Conservation (phyloP, 2,329 filamentous ascomycete genomes). For the Aureobasidium melanogenum region DNA sequence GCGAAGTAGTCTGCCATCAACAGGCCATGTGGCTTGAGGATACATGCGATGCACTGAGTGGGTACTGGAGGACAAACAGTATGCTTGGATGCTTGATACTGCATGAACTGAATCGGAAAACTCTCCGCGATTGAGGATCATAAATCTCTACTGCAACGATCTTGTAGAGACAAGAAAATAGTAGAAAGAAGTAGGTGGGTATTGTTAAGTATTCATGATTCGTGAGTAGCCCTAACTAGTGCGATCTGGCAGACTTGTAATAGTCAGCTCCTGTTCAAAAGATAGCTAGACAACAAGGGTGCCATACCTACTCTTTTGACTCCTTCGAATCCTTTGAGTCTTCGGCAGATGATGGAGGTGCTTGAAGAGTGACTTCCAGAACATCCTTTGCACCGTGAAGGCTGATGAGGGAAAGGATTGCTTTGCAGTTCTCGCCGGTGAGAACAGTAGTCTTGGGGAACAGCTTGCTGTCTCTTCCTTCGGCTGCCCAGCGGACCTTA, state of each 20-base stretch:
- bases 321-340: conserved; percentile 13
- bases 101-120: neutral
- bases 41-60: neutral
- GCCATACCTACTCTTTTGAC: conserved; percentile 15
- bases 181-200: neutral
- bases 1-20: neutral
- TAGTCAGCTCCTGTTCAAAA: neutral
- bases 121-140: neutral
- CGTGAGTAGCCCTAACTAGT: conserved; percentile 12
- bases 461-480: conserved; percentile 24
- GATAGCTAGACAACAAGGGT: neutral
- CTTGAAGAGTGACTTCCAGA: conserved; percentile 25
- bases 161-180: neutral
- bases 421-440: conserved; percentile 26
- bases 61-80: neutral
- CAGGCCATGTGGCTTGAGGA: neutral
- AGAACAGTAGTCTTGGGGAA: conserved; percentile 27
- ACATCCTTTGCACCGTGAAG: conserved; percentile 26
- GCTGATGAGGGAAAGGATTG: conserved; percentile 25
- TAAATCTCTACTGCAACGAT: neutral
- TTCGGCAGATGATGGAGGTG: neutral
- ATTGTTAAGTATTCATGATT: neutral
- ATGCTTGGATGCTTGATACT: neutral
- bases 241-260: conserved; percentile 14
- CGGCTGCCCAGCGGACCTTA: conserved; percentile 26